Conservation (phyloP, 78 protist genomes). For the Mastigamoeba balamuthi region DNA sequence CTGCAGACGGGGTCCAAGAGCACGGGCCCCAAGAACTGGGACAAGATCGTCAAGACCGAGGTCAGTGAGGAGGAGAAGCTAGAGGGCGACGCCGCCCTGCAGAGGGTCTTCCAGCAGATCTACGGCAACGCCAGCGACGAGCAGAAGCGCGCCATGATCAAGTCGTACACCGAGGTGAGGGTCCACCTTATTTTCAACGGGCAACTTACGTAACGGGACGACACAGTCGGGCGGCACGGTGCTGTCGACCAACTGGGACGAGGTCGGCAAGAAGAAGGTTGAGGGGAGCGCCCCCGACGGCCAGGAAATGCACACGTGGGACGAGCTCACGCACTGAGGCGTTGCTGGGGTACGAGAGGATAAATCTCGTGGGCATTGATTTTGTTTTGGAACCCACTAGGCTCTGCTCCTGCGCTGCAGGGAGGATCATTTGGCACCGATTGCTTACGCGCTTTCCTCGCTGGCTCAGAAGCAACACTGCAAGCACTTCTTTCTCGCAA, state of each 20-base stretch:
- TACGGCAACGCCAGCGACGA: slow-evolving; percentile 59
- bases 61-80: slow-evolving; percentile 46
- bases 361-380: no score
- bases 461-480: no score
- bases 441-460: no score
- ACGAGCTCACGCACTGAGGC: no score
- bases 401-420: no score
- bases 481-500: no score
- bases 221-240: slow-evolving; percentile 90
- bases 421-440: no score
- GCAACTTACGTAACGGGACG: no score
- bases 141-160: slow-evolving; percentile 77
- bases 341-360: no score
- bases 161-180: slow-evolving; percentile 80
- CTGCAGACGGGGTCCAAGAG: neutral
- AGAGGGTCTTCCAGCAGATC: slow-evolving; percentile 64
- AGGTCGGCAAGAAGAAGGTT: slow-evolving; percentile 61
- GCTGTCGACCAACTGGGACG: slow-evolving; percentile 86
- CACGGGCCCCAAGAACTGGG: slow-evolving; percentile 65
- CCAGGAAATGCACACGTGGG: slow-evolving; percentile 18
- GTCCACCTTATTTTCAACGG: no score
- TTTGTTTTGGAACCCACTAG: no score
- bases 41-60: slow-evolving; percentile 17
- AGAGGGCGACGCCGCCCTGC: slow-evolving; percentile 64
- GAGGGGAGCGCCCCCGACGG: slow-evolving; percentile 64